Base-by-base conservation (phyloP, 345 rosid species). In the Dimocarpus longan region DNA sequence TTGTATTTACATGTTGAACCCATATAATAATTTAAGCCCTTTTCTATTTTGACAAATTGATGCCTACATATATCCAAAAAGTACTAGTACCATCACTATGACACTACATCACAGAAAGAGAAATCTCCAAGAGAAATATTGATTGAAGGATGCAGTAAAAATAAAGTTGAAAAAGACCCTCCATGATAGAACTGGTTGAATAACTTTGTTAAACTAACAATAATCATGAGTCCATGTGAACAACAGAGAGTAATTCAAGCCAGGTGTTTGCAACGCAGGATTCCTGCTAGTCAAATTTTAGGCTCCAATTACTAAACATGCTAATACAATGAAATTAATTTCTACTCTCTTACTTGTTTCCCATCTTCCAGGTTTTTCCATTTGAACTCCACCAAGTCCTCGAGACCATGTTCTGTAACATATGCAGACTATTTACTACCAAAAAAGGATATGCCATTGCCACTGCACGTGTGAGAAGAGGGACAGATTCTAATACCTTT, bases 341-440 rank as follows among this genome's bases (percentile, higher is more conserved):
- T 32, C 37, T 32, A 32, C 37, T 32, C 24, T 68, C 91, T 86
- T 86, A 95, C 98, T 79, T 90, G 85, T 83, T 75, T 79, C 40
- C 88, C 86, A 82, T 90, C 89, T 59, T 83, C 91, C 44, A 89
- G 79, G 57, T 72, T 87, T 82, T 84, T 91, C 98, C 97, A 92
- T 86, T 84, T 90, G 88, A 92, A 90, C 79, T 92, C 95, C 73
- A 90, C 91, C 52, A 76, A 78, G 16, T 85, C 92, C 76, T 88
- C 90, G 74, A 93, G 88, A 16, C 91, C 91, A 79, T 86, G 68
- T 79, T 88, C 98, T 93, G 87, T 6, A 80, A 74, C 12, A 68
- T 43, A 68, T 24, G 6, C 37, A 65, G 26, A 37, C 28, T 19
- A 63, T 40, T 56, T 59, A 72, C 73, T 42, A 56, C 16, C 43